Percentiles rank a stretch among this genome's conserved stretches.
Conservation (phyloP, 2,329 filamentous ascomycete genomes). For the Penicillium sp. region DNA sequence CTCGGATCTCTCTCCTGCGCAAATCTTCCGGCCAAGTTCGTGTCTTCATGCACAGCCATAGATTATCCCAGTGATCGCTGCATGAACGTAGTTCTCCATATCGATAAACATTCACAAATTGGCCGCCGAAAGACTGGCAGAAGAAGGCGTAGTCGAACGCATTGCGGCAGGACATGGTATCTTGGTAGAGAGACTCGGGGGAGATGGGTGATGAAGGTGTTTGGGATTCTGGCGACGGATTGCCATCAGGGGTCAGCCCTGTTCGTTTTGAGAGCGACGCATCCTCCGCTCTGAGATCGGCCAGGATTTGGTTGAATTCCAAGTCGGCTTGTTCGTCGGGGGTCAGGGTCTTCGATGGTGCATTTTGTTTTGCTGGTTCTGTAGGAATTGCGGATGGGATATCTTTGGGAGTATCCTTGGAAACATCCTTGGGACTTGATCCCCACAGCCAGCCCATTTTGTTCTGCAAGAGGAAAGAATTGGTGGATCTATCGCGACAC, state of each 20-base stretch:
- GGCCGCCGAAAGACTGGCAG: conserved; percentile 86
- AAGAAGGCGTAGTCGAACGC: conserved; percentile 93
- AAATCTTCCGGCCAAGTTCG: conserved; percentile 61
- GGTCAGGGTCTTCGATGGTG: conserved; percentile 33
- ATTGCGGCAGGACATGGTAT: conserved; percentile 80
- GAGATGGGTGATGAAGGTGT: conserved; percentile 44
- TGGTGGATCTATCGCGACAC: background rate
- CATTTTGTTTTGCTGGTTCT: conserved; percentile 19
- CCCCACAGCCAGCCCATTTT: conserved; percentile 52
- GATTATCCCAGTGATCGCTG: conserved; percentile 84
- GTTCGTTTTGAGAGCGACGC: conserved; percentile 15
- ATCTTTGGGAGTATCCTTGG: conserved; percentile 25
- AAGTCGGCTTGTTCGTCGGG: conserved; percentile 53
- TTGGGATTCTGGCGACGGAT: conserved; percentile 8
- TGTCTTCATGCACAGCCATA: conserved; percentile 96
- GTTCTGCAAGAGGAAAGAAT: conserved; percentile 3
- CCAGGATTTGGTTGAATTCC: conserved; percentile 56
- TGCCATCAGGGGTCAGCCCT: conserved; percentile 3
- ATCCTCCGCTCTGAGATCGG: conserved; percentile 43
- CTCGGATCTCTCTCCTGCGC: conserved; percentile 61
- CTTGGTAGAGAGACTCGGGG: conserved; percentile 71
- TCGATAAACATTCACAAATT: conserved; percentile 89
- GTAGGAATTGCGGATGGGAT: conserved; percentile 15
- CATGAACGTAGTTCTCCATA: conserved; percentile 76
- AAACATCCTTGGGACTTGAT: conserved; percentile 26